Evolutionary conservation across 441 rosid species (phyloP).

Genomic region (Populus tomentosa): DNA sequence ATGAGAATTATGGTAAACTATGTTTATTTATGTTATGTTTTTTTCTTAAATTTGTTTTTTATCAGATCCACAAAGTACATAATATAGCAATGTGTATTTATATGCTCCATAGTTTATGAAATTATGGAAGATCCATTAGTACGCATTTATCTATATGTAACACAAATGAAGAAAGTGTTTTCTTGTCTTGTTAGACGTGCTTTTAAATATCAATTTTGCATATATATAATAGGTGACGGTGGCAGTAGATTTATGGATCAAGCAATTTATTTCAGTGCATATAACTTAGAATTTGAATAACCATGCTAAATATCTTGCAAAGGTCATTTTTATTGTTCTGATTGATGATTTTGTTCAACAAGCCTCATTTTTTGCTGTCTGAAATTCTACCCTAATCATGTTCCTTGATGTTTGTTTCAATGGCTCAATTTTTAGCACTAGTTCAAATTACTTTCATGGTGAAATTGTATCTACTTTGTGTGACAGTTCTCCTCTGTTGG

Average conservation of each 20-base stretch:
- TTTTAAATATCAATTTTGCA: too few species aligned
- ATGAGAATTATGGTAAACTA: conserved; percentile 70
- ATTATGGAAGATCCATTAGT: neutral
- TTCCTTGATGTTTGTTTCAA: neutral
- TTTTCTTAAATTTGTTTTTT: neutral
- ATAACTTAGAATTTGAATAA: neutral
- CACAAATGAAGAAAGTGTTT: neutral
- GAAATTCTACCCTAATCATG: neutral
- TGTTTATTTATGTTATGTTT: neutral
- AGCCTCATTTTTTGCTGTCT: neutral
- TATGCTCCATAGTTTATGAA: neutral
- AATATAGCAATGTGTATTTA: neutral
- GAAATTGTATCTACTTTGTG: conserved; percentile 3
- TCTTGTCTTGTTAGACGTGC: neutral
- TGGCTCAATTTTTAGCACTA: neutral
- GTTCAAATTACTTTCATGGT: neutral
- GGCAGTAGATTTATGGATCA: neutral
- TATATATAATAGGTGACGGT: neutral
- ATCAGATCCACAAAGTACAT: neutral
- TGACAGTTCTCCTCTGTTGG: conserved; percentile 92
- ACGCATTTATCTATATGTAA: neutral
- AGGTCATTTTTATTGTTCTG: neutral
- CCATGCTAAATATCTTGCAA: neutral
- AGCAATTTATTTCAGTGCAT: neutral
- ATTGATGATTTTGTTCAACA: neutral